Evolutionary conservation across 2,329 filamentous ascomycete species (phyloP).

Genomic region (Metarhizium album): DNA sequence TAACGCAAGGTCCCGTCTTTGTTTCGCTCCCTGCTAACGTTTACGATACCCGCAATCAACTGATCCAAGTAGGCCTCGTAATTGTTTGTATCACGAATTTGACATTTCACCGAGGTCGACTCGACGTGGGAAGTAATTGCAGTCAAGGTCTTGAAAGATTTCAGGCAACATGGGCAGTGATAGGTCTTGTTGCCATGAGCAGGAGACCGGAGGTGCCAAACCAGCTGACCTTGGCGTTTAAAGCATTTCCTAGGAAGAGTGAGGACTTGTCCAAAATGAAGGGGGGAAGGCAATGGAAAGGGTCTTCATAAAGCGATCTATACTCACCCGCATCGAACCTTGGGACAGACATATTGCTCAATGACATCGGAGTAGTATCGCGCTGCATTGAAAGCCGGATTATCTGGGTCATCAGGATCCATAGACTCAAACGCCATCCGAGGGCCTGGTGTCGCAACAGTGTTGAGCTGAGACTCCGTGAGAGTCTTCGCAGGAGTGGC

Average conservation of each 20-base stretch:
- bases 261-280: conserved; percentile 3
- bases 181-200: conserved; percentile 26
- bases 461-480: conserved; percentile 11
- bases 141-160: conserved; percentile 28
- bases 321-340: conserved; percentile 38
- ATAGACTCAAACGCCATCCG: conserved; percentile 8
- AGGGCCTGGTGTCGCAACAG: conserved; percentile 8
- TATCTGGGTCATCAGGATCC: conserved; percentile 32
- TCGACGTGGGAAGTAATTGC: conserved; percentile 40
- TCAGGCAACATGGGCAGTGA: conserved; percentile 34
- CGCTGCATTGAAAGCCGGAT: conserved; percentile 33
- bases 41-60: conserved; percentile 21
- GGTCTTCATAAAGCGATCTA: neutral
- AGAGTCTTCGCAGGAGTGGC: conserved; percentile 12
- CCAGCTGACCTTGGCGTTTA: conserved; percentile 19
- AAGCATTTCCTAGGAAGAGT: conserved; percentile 28
- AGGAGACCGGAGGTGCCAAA: conserved; percentile 33
- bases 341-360: conserved; percentile 42
- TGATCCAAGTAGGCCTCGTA: conserved; percentile 24
- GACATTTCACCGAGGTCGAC: conserved; percentile 29
- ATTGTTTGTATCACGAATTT: conserved; percentile 28
- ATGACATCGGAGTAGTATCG: conserved; percentile 34
- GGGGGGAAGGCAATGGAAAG: too few relatives aligned
- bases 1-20: conserved; percentile 19
- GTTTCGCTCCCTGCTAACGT: conserved; percentile 11